Evolutionary conservation across 2,329 filamentous ascomycete genomes (phyloP).

Genomic region (Apiospora arundinis): DNA sequence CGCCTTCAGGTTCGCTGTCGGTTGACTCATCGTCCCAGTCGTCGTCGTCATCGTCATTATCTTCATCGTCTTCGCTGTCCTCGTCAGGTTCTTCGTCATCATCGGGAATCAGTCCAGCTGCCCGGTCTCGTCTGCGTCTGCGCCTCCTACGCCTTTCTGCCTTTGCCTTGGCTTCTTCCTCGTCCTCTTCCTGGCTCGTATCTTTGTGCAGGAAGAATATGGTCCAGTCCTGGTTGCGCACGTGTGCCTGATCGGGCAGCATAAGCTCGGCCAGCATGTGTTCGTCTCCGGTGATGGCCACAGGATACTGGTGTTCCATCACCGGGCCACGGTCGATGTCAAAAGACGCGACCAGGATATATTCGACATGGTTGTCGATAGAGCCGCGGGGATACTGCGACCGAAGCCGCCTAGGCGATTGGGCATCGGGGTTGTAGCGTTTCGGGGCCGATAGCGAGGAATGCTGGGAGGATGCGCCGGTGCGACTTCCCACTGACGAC

Average conservation of each 20-base stretch:
- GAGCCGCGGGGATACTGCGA: conserved; percentile 79
- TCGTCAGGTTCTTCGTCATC: conserved; percentile 48
- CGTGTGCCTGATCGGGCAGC: conserved; percentile 95
- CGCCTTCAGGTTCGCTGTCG: conserved; percentile 70
- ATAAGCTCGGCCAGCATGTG: conserved; percentile 98
- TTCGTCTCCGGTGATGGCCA: conserved; percentile 94
- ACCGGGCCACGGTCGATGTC: conserved; percentile 95
- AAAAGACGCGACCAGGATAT: conserved; percentile 96
- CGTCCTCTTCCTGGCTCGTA: conserved; percentile 81
- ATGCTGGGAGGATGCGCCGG: conserved; percentile 63
- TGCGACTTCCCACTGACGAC: conserved; percentile 55
- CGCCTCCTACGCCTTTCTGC: conserved; percentile 58
- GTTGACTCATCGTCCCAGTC: conserved; percentile 55
- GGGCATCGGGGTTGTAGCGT: conserved; percentile 56
- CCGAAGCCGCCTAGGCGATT: conserved; percentile 63
- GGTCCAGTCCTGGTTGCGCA: conserved; percentile 96
- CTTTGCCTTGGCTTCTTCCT: conserved; percentile 68
- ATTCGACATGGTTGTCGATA: conserved; percentile 94
- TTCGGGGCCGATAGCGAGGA: conserved; percentile 62
- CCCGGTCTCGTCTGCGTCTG: conserved; percentile 57
- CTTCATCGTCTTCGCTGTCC: conserved; percentile 50
- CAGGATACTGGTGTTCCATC: conserved; percentile 98
- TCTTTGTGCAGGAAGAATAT: conserved; percentile 99
- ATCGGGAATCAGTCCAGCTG: conserved; percentile 52
- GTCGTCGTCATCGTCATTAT: conserved; percentile 47